Base-by-base conservation (phyloP, 305 asterid genomes). In the Solanum hybrid region DNA sequence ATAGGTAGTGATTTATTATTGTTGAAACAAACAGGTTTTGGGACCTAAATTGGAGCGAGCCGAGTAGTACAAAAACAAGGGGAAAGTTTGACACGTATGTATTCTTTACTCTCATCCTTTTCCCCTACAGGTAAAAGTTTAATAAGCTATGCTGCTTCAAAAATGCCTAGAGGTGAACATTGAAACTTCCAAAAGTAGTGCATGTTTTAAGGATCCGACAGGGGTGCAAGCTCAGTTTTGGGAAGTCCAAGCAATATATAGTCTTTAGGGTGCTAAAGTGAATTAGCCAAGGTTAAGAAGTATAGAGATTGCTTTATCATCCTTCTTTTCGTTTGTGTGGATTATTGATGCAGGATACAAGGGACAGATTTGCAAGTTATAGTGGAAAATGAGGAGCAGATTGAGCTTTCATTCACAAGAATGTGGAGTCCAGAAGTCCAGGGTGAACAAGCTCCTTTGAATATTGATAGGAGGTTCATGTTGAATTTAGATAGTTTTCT, bases 381-480 rank as follows among this genome's bases (percentile, higher is more conserved):
- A 69, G 90, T 92, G 86, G 91, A 94, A 90, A 93, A 91, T 40
- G 97, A 93, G 20, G 93, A 95, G 69, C 95, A 94, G 14, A 46
- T 94, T 73, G 97, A 94, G 92, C 89, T 95, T 79, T 95, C 97
- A 67, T 94, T 95, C 93, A 89, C 93, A 76, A 95, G 93, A 92
- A 90, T 90, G 86, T 95, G 97, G 97, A 92, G 92, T 87, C 24
- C 82, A 12, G 90, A 94, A 42, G 91, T 86, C 71, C 87, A 88
- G 86, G 95, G 93, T 57, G 91, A 92, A 88, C 91, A 91, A 40
- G 89, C 91, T 57, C 97, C 97, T 86, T 77, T 95, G 35, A 90
- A 90, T 91, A 93, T 94, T 35, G 96, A 95, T 90, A 93, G 93
- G 89, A 94, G 97, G 96, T 94, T 26, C 51, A 81, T 33, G 31